phyloP scores from a whole-genome alignment of 148 eudicot genomes.

The Persicaria maculosa region DNA sequence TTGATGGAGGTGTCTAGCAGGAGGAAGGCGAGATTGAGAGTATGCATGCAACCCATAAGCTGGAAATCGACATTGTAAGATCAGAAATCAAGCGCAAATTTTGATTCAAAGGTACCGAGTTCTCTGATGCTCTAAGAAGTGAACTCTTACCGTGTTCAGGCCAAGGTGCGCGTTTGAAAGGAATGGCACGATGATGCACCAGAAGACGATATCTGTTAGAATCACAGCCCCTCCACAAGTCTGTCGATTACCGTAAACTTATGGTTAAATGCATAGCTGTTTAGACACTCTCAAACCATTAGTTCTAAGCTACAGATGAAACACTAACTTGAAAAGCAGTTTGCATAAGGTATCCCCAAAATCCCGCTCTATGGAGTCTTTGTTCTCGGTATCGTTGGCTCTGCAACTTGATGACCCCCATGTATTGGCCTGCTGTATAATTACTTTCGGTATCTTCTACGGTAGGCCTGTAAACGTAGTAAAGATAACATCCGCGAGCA shows the following conservation, averaged over 20 bases:
- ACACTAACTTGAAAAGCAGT: constrained; percentile 43
- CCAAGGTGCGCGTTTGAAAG: constrained; percentile 37
- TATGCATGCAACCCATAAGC: constrained; percentile 68
- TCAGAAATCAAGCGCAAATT: not conserved
- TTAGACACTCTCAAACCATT: not conserved
- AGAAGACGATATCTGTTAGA: constrained; percentile 55
- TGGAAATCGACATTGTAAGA: constrained; percentile 20
- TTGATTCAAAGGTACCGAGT: not conserved
- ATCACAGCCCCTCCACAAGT: constrained; percentile 67
- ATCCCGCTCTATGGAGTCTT: constrained; percentile 30
- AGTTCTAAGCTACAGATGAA: not conserved
- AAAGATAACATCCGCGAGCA: constrained; percentile 41
- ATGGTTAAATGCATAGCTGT: not conserved
- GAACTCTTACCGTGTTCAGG: constrained; percentile 37
- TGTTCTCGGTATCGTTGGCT: constrained; percentile 23
- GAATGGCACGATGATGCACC: constrained; percentile 66
- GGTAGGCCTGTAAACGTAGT: constrained; percentile 17
- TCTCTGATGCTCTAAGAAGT: not conserved
- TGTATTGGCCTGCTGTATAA: not conserved
- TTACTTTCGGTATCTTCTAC: constrained; percentile 13
- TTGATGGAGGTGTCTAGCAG: constrained; percentile 60
- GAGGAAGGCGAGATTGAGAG: constrained; percentile 46
- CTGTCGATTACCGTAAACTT: constrained; percentile 23
- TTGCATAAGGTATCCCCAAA: constrained; percentile 66
- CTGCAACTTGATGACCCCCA: constrained; percentile 19